These are phyloP conservation scores for Gnaphalium uliginosum DNA, from an alignment of 129 eudicot genomes.

Conservation along the genomic window DNA sequence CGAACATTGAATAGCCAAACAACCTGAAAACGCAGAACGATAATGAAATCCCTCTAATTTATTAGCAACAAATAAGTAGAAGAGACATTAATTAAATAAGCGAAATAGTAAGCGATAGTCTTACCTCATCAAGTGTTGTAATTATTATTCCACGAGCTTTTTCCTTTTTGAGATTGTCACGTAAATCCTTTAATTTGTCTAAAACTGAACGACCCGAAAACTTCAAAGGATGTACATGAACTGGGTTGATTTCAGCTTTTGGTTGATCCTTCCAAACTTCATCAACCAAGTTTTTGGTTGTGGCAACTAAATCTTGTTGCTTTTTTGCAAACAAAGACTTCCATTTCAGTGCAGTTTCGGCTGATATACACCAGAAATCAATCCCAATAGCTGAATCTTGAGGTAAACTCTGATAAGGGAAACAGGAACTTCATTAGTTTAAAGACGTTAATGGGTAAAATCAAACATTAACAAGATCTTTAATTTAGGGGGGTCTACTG, in stretches of 20 bases:
- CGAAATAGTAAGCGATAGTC: background rate
- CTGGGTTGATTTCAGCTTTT: constrained; percentile 61
- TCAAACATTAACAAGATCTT: background rate
- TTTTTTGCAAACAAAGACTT: constrained; percentile 64
- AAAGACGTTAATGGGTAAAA: constrained; percentile 19
- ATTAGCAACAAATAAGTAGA: constrained; percentile 17
- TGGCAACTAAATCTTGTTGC: constrained; percentile 69
- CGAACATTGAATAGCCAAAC: constrained; percentile 94
- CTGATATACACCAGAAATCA: constrained; percentile 94
- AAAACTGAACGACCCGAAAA: constrained; percentile 87
- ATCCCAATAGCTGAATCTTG: constrained; percentile 70
- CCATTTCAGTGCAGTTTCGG: constrained; percentile 89
- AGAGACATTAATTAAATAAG: background rate
- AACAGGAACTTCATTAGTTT: constrained; percentile 18
- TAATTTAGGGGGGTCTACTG: background rate
- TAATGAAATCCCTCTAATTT: background rate
- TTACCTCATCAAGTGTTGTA: constrained; percentile 89
- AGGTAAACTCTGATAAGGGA: constrained; percentile 67
- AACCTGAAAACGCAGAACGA: constrained; percentile 49
- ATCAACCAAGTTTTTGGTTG: constrained; percentile 87
- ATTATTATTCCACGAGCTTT: constrained; percentile 69
- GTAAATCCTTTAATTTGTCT: constrained; percentile 80
- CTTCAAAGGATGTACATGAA: constrained; percentile 67
- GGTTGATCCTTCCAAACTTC: constrained; percentile 92
- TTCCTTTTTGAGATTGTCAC: constrained; percentile 63